These are phyloP conservation scores for Lentinula aciculospora DNA, from an alignment of 768 basidiomycete species.

Conservation along the genomic window DNA sequence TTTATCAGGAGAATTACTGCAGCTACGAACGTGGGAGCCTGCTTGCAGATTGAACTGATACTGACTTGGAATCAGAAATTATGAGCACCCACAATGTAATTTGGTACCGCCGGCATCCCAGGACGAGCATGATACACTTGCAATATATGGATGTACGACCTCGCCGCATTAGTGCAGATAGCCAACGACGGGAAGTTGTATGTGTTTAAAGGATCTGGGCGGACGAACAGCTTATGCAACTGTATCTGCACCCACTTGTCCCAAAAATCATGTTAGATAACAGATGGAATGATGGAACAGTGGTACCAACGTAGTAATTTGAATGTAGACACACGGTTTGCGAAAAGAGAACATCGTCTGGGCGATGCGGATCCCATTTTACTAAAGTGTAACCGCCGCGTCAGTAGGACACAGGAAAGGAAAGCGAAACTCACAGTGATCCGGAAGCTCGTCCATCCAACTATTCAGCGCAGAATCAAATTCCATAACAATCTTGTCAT, in stretches of 20 bases:
- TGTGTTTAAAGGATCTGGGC: not conserved
- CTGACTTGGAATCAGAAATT: no score
- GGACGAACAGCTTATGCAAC: slow-evolving; percentile 5
- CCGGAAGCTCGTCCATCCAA: slow-evolving; percentile 65
- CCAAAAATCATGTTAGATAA: not conserved
- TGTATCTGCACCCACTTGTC: slow-evolving; percentile 4
- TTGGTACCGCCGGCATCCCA: not conserved
- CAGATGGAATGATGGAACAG: not conserved
- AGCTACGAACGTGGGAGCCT: slow-evolving; percentile 1
- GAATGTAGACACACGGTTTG: not conserved
- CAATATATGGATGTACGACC: slow-evolving; percentile 12
- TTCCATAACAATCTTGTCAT: slow-evolving; percentile 52
- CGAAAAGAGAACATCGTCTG: not conserved
- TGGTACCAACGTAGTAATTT: not conserved
- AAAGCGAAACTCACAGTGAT: slow-evolving; percentile 32
- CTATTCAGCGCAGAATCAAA: slow-evolving; percentile 67
- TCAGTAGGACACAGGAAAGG: not conserved
- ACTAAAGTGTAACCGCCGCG: not conserved
- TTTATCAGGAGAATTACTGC: slow-evolving; percentile 5
- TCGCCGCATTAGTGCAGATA: slow-evolving; percentile 7
- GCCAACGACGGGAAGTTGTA: slow-evolving; percentile 1
- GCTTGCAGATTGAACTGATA: not conserved
- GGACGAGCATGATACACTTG: not conserved
- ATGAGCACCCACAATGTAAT: not conserved
- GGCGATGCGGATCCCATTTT: slow-evolving; percentile 7